Percentiles rank a stretch among this genome's conserved stretches.
Conservation (phyloP, 208 protist species). For the Leishmania mexicana region DNA sequence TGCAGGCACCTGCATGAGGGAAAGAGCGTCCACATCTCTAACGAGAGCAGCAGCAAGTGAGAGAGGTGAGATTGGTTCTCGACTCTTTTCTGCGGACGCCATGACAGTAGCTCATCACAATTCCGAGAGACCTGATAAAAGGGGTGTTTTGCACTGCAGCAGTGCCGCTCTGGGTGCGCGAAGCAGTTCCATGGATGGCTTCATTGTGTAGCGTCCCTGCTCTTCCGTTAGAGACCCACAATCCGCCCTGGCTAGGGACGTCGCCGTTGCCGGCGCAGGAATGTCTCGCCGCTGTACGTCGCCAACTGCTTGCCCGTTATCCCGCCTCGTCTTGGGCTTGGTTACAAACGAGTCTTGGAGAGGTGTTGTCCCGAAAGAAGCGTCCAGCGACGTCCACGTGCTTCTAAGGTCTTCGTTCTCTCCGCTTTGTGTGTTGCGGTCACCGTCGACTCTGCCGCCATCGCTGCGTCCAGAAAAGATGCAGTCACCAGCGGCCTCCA, state of each 20-base stretch:
- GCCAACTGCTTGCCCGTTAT: constrained; percentile 17
- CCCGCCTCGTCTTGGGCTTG: constrained; percentile 23
- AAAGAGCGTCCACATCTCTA: background rate
- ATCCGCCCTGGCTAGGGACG: too few relatives aligned
- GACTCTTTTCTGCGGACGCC: background rate
- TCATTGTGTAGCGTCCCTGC: background rate
- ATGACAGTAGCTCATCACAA: background rate
- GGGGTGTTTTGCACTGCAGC: background rate
- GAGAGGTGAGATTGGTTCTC: background rate
- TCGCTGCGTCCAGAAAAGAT: too few relatives aligned
- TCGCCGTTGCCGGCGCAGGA: too few relatives aligned
- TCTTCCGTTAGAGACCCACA: too few relatives aligned
- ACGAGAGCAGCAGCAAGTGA: background rate
- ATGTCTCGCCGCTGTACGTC: background rate
- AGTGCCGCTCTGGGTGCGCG: background rate
- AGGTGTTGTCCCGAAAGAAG: constrained; percentile 38
- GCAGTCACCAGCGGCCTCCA: background rate
- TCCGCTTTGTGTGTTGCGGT: background rate
- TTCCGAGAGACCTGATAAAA: background rate
- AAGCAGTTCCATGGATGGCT: too few relatives aligned
- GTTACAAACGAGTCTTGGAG: constrained; percentile 29
- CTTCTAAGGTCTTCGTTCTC: constrained; percentile 9
- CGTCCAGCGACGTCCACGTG: constrained; percentile 29
- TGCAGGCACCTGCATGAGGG: background rate
- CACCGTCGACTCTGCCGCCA: background rate